Evolutionary conservation across 768 basidiomycete species (phyloP), one percentile per base, ranked within the genome.

Genomic region (Boletus tomentosulus): DNA sequence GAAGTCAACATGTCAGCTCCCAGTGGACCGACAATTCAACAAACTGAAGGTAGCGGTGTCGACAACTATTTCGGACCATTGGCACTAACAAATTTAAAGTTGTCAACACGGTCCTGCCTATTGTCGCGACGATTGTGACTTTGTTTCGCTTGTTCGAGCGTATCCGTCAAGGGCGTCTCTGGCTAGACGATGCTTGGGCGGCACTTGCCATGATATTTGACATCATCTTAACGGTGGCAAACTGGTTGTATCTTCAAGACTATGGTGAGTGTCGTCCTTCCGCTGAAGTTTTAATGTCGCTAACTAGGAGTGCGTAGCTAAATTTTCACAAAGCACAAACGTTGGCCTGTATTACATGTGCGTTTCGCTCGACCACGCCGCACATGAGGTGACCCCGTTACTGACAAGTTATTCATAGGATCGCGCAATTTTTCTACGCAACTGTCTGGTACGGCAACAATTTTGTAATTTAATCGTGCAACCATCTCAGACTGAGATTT

Each of bases 371-470:
- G 41, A 7, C 27, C 24, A n/a, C 24, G 39, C 37, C 8, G 10
- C 24, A 49, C 37, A 30, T 39, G 37, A n/a, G 25, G 27, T 19
- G n/a, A 4, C 38, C 19, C 27, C 12, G 30, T 13, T 11, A 5
- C 19, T 19, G n/a, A 30, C 27, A 39, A 10, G 7, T 11, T 19
- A 10, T 39, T 39, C n/a, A 30, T 30, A 49, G 48, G 46, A 12
- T 54, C 15, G 53, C 53, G 1, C 39, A 54, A 46, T 54, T 54
- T n/a, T 54, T 54, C 31, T 54, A 54, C 33, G 46, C 53, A 15
- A 19, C 41, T 3, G 33, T 54, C 31, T 54, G 53, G 53, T 54
- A 34, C 12, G 53, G 30, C 13, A 7, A 27, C 3, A 2, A 13
- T 31, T 30, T 12, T 6, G 30, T 24, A 31, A 35, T 24, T 9